Evolutionary conservation across 2,329 filamentous ascomycete genomes (phyloP).

Genomic region (Penicillium freii): DNA sequence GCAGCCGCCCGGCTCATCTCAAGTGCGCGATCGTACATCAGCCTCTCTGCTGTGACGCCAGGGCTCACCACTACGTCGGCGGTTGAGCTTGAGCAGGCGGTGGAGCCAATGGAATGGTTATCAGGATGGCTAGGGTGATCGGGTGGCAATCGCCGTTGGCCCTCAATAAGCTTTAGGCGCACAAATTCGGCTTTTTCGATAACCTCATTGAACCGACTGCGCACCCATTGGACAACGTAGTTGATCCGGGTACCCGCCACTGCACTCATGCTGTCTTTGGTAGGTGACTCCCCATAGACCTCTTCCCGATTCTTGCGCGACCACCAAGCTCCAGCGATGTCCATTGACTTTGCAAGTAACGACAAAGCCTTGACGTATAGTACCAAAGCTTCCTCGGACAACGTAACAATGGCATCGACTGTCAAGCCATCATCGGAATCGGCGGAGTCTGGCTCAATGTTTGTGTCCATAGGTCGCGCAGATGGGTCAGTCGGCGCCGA

Average conservation of each 20-base stretch:
- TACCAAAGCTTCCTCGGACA: conserved; percentile 92
- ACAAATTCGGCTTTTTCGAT: conserved; percentile 94
- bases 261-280: conserved; percentile 48
- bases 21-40: conserved; percentile 96
- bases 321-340: conserved; percentile 94
- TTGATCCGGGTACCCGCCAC: conserved; percentile 72
- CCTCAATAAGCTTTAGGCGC: conserved; percentile 80
- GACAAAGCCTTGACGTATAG: conserved; percentile 93
- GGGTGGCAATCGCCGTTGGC: conserved; percentile 76
- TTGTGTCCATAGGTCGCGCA: conserved; percentile 27
- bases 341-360: conserved; percentile 89
- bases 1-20: conserved; percentile 96
- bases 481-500: conserved; percentile 50
- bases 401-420: conserved; percentile 75
- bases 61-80: conserved; percentile 79
- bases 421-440: conserved; percentile 72
- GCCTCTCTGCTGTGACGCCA: conserved; percentile 88
- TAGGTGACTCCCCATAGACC: conserved; percentile 44
- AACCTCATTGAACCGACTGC: conserved; percentile 92
- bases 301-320: conserved; percentile 70
- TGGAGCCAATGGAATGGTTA: conserved; percentile 65
- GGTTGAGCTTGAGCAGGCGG: conserved; percentile 60
- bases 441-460: conserved; percentile 43
- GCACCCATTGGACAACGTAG: conserved; percentile 92
- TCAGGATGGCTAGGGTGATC: conserved; percentile 84